These are phyloP conservation scores for Quercus ilex DNA, from an alignment of 306 rosid genomes.

Conservation along the genomic window DNA sequence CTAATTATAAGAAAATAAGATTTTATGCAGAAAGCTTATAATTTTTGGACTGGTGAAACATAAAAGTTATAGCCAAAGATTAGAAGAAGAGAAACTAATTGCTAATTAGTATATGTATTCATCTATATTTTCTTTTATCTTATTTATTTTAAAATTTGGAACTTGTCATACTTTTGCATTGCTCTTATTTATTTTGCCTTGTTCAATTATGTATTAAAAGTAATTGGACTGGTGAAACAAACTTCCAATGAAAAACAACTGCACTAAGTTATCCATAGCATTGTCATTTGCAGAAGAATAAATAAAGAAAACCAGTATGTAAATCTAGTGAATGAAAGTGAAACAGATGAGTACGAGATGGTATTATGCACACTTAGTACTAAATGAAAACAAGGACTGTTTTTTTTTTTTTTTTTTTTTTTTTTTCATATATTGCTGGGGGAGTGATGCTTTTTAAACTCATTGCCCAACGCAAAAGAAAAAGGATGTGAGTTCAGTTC, in stretches of 20 bases:
- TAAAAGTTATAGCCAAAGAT: background rate
- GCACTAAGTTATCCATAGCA: background rate
- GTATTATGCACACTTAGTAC: background rate
- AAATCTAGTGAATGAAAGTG: background rate
- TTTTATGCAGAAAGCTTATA: background rate
- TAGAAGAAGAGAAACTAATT: background rate
- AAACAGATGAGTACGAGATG: background rate
- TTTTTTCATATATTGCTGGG: conserved; percentile 1
- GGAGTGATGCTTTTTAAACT: background rate
- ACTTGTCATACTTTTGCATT: background rate
- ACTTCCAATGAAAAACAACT: background rate
- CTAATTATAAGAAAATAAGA: background rate
- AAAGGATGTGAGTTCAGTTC: background rate
- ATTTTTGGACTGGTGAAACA: background rate
- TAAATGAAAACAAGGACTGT: background rate
- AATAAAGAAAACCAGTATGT: background rate
- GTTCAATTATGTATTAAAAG: background rate
- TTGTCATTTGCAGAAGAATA: background rate
- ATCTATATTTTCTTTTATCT: background rate
- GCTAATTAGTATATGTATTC: background rate
- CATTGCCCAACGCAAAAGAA: background rate
- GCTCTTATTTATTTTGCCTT: background rate
- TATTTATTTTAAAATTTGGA: background rate
- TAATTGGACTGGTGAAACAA: background rate
- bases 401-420: background rate